Conservation (phyloP, 768 basidiomycete genomes). For the Termitomyces eurrhizus region DNA sequence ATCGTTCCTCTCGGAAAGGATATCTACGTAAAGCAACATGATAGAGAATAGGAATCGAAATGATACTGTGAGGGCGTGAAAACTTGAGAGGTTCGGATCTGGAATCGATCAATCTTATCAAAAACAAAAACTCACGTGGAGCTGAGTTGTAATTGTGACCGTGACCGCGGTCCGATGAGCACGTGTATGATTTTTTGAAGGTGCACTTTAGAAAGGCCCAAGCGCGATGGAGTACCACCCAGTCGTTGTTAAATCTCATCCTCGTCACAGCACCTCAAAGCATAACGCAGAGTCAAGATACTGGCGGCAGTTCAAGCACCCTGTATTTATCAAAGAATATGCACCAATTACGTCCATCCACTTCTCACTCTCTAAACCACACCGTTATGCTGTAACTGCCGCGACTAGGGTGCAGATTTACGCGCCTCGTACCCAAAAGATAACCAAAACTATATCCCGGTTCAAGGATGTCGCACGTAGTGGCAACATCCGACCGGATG, state of each 20-base stretch:
- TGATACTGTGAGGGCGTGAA: conserved; percentile 6
- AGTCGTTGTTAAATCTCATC: conserved; percentile 61
- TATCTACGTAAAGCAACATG: conserved; percentile 77
- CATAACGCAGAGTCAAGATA: conserved; percentile 74
- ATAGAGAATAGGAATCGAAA: conserved; percentile 12
- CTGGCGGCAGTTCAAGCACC: conserved; percentile 86
- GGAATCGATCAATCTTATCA: conserved; percentile 28
- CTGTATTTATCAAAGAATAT: conserved; percentile 96
- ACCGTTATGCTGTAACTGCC: conserved; percentile 93
- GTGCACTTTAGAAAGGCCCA: not conserved
- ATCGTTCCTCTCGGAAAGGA: conserved; percentile 58
- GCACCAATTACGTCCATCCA: conserved; percentile 94
- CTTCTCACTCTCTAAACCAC: conserved; percentile 83
- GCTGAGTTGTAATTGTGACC: conserved; percentile 13
- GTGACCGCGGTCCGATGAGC: conserved; percentile 15
- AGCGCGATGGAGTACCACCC: conserved; percentile 75
- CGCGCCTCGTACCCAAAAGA: conserved; percentile 92
- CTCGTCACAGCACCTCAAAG: conserved; percentile 47
- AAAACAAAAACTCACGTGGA: conserved; percentile 1
- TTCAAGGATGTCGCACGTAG: conserved; percentile 96
- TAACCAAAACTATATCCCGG: conserved; percentile 92
- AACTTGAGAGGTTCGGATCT: conserved; percentile 9
- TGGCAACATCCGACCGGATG: conserved; percentile 86
- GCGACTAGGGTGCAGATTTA: conserved; percentile 94
- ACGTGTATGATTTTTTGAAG: conserved; percentile 18